phyloP scores from a whole-genome alignment of 495 filamentous ascomycete genomes.

The Penicillium lividum region DNA sequence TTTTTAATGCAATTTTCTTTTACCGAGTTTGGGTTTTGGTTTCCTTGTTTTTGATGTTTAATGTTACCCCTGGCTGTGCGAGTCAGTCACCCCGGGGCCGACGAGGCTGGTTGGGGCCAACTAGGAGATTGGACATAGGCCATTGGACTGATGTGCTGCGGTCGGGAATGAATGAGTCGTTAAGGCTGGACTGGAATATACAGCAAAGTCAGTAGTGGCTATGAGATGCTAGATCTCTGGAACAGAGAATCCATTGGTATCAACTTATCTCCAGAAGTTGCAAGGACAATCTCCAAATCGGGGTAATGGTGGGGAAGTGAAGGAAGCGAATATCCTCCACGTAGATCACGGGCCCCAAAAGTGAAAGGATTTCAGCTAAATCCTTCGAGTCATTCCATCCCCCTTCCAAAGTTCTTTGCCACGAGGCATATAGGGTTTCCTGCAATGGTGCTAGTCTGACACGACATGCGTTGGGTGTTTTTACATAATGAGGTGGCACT shows the following conservation, averaged over 20 bases:
- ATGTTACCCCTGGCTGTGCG: neutral
- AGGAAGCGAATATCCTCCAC: neutral
- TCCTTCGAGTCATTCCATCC: conserved; percentile 4
- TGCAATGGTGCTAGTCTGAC: neutral
- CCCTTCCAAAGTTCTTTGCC: neutral
- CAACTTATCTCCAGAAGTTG: neutral
- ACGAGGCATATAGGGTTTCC: conserved; percentile 3
- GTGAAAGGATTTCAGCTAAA: neutral
- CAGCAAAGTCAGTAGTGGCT: neutral
- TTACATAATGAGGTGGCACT: no score
- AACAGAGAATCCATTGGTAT: neutral
- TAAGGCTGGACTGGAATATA: neutral
- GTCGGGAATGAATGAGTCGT: neutral
- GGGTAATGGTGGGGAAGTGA: neutral
- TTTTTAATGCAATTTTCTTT: no score
- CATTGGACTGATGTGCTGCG: neutral
- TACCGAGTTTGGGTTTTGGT: neutral
- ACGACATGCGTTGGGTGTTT: neutral
- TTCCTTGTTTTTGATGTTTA: neutral
- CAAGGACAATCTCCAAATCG: neutral
- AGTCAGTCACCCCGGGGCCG: neutral
- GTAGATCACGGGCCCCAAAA: neutral
- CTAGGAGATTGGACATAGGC: neutral
- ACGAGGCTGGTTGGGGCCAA: neutral
- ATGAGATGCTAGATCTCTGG: neutral